Conservation (phyloP, 164 flowering plant genomes). For the grape (Vitis vinifera) region ASM3070453v1 NC_081812.1:15811001-15811500, state of each 20-base stretch:
- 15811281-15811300: conserved; percentile 57
- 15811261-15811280: conserved; percentile 26
- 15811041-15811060: too few species aligned
- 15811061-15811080: too few species aligned
- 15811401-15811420: too few species aligned
- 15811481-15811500: conserved; percentile 35
- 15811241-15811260: too few species aligned
- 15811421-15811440: neutral
- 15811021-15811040: too few species aligned
- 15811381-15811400: too few species aligned
- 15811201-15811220: neutral
- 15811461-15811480: conserved; percentile 43
- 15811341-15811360: conserved; percentile 48
- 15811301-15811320: conserved; percentile 33
- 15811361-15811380: conserved; percentile 16
- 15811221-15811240: neutral
- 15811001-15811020: too few species aligned
- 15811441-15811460: conserved; percentile 18
- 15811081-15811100: too few species aligned
- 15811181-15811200: neutral
- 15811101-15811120: too few species aligned
- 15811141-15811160: neutral
- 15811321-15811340: conserved; percentile 30
- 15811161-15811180: too few species aligned
- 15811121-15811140: neutral